These are phyloP conservation scores for Phtheirospermum japonicum DNA, from an alignment of 257 asterid species.

Conservation along the genomic window DNA sequence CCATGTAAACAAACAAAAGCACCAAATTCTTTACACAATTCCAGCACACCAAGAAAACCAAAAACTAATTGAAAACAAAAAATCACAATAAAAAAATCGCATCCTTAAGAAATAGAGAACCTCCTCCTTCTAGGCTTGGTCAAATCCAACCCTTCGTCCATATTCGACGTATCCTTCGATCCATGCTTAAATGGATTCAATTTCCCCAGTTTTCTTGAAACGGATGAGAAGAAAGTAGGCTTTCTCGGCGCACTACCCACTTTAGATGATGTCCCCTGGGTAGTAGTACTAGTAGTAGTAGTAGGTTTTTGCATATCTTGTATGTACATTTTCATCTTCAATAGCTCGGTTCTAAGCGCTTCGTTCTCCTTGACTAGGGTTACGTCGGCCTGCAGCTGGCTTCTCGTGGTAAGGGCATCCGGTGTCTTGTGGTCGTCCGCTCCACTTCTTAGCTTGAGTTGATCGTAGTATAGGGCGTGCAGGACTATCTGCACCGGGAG, in stretches of 20 bases:
- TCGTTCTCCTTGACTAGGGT: conserved; percentile 81
- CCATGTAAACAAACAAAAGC: conserved; percentile 24
- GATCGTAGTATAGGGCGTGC: conserved; percentile 86
- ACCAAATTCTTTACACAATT: conserved; percentile 39
- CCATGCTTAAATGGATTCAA: conserved; percentile 83
- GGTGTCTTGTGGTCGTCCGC: conserved; percentile 42
- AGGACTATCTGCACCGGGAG: conserved; percentile 92
- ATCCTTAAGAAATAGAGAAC: conserved; percentile 69
- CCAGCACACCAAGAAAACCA: conserved; percentile 25
- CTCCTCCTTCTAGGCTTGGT: conserved; percentile 92
- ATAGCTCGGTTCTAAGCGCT: conserved; percentile 64
- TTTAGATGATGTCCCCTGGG: conserved; percentile 41
- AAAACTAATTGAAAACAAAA: not conserved
- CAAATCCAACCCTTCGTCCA: conserved; percentile 63
- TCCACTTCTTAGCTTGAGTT: conserved; percentile 73
- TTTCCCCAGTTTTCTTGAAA: conserved; percentile 77
- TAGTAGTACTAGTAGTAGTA: not conserved
- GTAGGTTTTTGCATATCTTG: conserved; percentile 50
- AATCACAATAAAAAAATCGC: not conserved
- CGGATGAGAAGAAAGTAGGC: conserved; percentile 69
- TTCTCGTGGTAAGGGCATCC: conserved; percentile 54
- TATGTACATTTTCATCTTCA: conserved; percentile 86
- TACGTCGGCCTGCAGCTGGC: conserved; percentile 61
- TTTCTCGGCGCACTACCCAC: conserved; percentile 26
- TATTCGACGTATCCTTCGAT: conserved; percentile 70